These are phyloP conservation scores for Aspergillus eucalypticola DNA, from an alignment of 2,329 filamentous ascomycete species.

Conservation along the genomic window DNA sequence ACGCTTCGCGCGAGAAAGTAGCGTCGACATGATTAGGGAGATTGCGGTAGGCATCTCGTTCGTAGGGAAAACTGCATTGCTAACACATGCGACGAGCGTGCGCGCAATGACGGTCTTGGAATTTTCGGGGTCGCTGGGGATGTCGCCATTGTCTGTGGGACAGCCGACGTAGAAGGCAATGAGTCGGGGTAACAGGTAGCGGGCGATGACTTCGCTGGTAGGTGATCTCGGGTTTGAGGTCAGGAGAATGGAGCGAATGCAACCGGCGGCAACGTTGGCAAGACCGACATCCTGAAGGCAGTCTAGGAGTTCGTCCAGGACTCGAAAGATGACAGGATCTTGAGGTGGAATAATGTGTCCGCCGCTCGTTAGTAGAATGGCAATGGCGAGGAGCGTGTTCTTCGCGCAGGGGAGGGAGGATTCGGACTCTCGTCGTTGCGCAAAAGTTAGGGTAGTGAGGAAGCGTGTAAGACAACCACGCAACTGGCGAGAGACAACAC, in stretches of 20 bases:
- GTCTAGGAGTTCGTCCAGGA: constrained; percentile 79
- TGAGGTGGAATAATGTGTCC: constrained; percentile 70
- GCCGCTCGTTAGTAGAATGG: constrained; percentile 82
- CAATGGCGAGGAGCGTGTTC: constrained; percentile 84
- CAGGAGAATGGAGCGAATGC: constrained; percentile 80
- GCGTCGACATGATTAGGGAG: constrained; percentile 72
- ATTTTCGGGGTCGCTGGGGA: constrained; percentile 67
- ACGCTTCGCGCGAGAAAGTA: constrained; percentile 70
- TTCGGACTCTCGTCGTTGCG: constrained; percentile 58
- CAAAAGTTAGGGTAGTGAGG: constrained; percentile 64
- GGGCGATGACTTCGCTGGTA: constrained; percentile 71
- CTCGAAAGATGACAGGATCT: constrained; percentile 72
- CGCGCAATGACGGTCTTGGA: constrained; percentile 71
- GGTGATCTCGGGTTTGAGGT: constrained; percentile 58
- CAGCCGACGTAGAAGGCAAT: constrained; percentile 68
- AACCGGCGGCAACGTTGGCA: constrained; percentile 86
- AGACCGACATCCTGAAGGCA: constrained; percentile 65
- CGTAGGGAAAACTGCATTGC: constrained; percentile 38
- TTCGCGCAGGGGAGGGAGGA: constrained; percentile 85
- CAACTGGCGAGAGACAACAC: constrained; percentile 66
- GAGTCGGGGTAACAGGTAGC: constrained; percentile 72
- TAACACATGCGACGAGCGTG: constrained; percentile 72
- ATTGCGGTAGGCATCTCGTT: constrained; percentile 55
- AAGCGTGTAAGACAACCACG: constrained; percentile 81
- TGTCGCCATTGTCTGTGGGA: constrained; percentile 60